Evolutionary conservation across 148 eudicot genomes (phyloP), one percentile per base, ranked within the genome.

Genomic region (Diospyros lotus): DNA sequence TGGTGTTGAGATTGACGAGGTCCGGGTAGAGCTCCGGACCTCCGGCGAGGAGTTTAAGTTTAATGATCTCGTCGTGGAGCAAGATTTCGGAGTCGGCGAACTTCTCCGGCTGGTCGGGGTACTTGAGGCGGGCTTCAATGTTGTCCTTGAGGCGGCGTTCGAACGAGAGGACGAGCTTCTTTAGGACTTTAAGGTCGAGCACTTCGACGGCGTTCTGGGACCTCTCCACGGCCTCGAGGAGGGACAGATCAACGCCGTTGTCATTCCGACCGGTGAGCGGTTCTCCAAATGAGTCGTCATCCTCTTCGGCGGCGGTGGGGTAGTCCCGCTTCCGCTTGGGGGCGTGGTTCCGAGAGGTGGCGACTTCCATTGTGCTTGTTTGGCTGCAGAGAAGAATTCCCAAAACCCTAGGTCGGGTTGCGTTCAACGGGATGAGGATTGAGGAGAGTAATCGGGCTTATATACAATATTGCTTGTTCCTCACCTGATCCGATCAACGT

Each of bases 1-100:
- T 52, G 0, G 91, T 64, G 73, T 89, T 90, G 46, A 88, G 80
- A 52, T 69, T 69, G 11, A 93, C 96, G 1, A 95, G 79, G 5
- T 92, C 97, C 0, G 99, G 97, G 78, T 92, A 95, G 14, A 92
- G 83, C 14, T 95, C 97, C 0, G 99, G 96, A 2, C 86, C 93
- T 2, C 88, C 91, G 11, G 99, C 90, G 58, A 95, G 87, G 60
- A 91, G 80, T 63, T 93, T 95, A 80, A 95, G 93, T 80, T 93
- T 93, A 11, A 82, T 83, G 77, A 95, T 84, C 68, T 95, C 99
- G 0, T 95, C 94, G 74, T 95, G 99, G 43, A 95, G 93, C 65
- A 90, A 97, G 18, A 95, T 77, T 69, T 95, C 99, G 59, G 97
- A 90, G 48, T 95, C 99, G 2, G 99, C 99, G 79, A 95, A 95